Evolutionary conservation across 306 rosid genomes (phyloP).

Genomic region (Lathyrus oleraceus): DNA sequence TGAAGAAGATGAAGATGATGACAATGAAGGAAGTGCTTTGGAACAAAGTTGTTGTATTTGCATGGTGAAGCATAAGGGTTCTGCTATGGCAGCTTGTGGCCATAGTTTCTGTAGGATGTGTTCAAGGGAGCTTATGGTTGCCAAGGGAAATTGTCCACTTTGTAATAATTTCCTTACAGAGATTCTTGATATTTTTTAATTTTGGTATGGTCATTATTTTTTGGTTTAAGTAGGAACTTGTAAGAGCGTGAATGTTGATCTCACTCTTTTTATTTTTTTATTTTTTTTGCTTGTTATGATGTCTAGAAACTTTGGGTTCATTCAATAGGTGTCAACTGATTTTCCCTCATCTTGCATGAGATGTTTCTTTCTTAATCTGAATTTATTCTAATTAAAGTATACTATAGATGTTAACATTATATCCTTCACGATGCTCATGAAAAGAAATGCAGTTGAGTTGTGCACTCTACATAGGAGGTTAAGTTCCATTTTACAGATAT

Average conservation of each 20-base stretch:
- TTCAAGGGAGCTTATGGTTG: slow-evolving; percentile 73
- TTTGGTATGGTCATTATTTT: not conserved
- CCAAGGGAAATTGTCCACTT: slow-evolving; percentile 79
- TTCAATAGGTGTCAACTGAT: not conserved
- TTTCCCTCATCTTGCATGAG: too few relatives aligned
- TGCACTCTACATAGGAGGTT: not conserved
- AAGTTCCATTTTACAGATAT: not conserved
- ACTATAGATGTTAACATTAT: too few relatives aligned
- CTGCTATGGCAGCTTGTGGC: slow-evolving; percentile 64
- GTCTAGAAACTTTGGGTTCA: not conserved
- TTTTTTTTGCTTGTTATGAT: not conserved
- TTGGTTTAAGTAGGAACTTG: not conserved
- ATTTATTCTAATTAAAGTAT: too few relatives aligned
- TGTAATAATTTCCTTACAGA: slow-evolving; percentile 76
- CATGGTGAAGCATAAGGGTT: slow-evolving; percentile 78
- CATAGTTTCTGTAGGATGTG: slow-evolving; percentile 85
- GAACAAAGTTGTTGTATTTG: slow-evolving; percentile 76
- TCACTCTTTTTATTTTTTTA: too few relatives aligned
- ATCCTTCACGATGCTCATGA: not conserved
- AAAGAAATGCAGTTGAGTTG: not conserved
- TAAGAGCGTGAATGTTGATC: not conserved
- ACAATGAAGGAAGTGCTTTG: slow-evolving; percentile 25
- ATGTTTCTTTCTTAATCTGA: too few relatives aligned
- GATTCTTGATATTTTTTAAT: slow-evolving; percentile 75
- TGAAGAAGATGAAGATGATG: slow-evolving; percentile 34